These are phyloP conservation scores for Dissophora globulifera DNA, from an alignment of 192 early-diverging fungal species.

Conservation along the genomic window DNA sequence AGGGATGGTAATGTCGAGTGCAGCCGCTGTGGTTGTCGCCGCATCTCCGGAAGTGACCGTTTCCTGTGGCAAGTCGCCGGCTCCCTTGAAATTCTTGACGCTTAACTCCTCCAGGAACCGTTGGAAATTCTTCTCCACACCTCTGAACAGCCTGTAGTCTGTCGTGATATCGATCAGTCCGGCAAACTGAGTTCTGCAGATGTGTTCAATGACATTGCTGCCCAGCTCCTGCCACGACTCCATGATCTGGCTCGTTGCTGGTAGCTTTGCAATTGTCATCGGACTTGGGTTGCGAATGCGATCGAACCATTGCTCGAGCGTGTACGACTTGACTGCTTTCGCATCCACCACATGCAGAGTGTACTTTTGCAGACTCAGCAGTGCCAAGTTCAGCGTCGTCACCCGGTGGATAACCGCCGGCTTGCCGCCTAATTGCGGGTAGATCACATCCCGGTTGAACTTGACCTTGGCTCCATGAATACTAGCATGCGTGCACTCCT, in stretches of 20 bases:
- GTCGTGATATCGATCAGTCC: constrained; percentile 49
- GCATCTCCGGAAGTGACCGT: no score
- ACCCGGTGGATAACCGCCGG: constrained; percentile 19
- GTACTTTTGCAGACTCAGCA: constrained; percentile 41
- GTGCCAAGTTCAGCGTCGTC: constrained; percentile 11
- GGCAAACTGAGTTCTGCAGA: constrained; percentile 42
- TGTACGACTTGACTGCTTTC: constrained; percentile 8
- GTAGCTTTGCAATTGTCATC: constrained; percentile 39
- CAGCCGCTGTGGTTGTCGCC: no score
- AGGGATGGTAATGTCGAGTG: neutral
- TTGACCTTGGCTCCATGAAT: constrained; percentile 27
- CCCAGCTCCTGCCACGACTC: constrained; percentile 47
- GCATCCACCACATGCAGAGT: constrained; percentile 25
- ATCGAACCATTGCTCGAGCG: constrained; percentile 49
- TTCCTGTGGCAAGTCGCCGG: neutral
- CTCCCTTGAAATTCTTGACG: constrained; percentile 22
- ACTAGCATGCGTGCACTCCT: constrained; percentile 50
- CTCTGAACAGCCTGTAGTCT: constrained; percentile 44
- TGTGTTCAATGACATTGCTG: constrained; percentile 34
- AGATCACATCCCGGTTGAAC: constrained; percentile 24
- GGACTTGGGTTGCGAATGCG: constrained; percentile 43
- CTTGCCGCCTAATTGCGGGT: no score
- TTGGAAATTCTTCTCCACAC: constrained; percentile 44
- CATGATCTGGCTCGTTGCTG: constrained; percentile 40
- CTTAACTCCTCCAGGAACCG: constrained; percentile 50